phyloP scores from a whole-genome alignment of 495 filamentous ascomycete species.

The Massariosphaeria phaeospora region DNA sequence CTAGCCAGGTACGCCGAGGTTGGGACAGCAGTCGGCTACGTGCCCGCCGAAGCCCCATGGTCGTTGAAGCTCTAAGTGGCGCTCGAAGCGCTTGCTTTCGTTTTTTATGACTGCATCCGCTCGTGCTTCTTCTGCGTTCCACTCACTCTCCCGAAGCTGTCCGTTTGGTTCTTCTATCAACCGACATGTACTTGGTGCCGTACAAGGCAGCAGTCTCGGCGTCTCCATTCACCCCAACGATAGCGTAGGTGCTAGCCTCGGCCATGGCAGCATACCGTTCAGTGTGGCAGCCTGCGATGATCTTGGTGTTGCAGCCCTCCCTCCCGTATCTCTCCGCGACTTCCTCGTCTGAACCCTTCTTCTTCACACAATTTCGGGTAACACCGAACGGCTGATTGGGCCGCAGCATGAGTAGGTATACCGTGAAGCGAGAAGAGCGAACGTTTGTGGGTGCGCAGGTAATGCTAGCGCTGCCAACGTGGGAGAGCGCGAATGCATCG shows the following conservation, averaged over 20 bases:
- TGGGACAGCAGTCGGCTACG: not conserved
- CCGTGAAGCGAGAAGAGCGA: not conserved
- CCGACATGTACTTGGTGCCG: too few relatives aligned
- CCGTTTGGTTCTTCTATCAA: slow-evolving; percentile 11
- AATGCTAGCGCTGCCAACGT: slow-evolving; percentile 7
- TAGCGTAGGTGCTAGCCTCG: slow-evolving; percentile 9
- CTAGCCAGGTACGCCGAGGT: slow-evolving; percentile 6
- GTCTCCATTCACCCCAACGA: slow-evolving; percentile 17
- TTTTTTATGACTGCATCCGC: slow-evolving; percentile 12
- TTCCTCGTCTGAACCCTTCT: not conserved
- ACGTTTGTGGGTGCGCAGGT: slow-evolving; percentile 12
- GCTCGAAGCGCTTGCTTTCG: not conserved
- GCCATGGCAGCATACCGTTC: slow-evolving; percentile 14
- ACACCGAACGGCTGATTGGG: slow-evolving; percentile 8
- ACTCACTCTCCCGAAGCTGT: slow-evolving; percentile 7
- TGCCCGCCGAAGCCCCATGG: not conserved
- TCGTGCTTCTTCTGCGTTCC: slow-evolving; percentile 21
- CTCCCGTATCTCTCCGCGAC: slow-evolving; percentile 8
- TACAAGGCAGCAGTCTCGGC: slow-evolving; percentile 12
- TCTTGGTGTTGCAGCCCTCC: slow-evolving; percentile 17
- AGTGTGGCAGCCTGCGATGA: slow-evolving; percentile 7
- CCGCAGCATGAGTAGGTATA: slow-evolving; percentile 1
- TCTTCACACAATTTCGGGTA: slow-evolving; percentile 9
- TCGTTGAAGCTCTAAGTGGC: not conserved
- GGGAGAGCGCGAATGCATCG: slow-evolving; percentile 5